phyloP scores from a whole-genome alignment of 2,329 filamentous ascomycete genomes.

The Macrophomina phaseolina region DNA sequence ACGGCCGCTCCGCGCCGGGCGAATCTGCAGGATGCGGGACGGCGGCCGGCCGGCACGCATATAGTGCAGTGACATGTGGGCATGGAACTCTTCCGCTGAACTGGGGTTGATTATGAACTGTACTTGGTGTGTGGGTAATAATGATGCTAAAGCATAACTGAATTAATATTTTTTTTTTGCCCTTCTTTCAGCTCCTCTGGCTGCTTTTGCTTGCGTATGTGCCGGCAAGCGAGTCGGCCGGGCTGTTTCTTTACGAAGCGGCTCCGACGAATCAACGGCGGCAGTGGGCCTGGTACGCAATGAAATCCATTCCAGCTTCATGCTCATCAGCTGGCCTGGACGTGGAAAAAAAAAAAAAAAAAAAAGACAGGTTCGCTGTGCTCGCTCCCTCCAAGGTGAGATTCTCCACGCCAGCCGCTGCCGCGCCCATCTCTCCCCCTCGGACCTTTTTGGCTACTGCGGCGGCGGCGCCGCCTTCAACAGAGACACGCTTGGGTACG shows the following conservation, averaged over 20 bases:
- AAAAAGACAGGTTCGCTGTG: neutral
- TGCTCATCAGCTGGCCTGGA: neutral
- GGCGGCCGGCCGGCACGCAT: slow-evolving; percentile 21
- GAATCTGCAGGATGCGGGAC: slow-evolving; percentile 24
- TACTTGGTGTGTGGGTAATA: neutral
- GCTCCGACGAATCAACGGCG: slow-evolving; percentile 21
- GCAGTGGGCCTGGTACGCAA: slow-evolving; percentile 13
- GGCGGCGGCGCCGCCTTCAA: slow-evolving; percentile 7
- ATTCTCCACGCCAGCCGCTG: slow-evolving; percentile 22
- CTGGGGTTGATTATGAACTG: neutral
- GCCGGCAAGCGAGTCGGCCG: neutral
- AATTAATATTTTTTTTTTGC: neutral
- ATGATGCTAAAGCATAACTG: slow-evolving; percentile 1
- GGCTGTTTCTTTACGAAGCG: neutral
- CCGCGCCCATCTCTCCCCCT: slow-evolving; percentile 18
- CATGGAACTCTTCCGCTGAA: neutral
- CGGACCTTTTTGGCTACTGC: neutral
- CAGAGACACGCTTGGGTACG: neutral
- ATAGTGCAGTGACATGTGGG: neutral
- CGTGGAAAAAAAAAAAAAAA: neutral
- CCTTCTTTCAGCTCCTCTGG: neutral
- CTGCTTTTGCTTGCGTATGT: neutral
- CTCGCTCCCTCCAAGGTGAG: slow-evolving; percentile 3
- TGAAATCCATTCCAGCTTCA: slow-evolving; percentile 14
- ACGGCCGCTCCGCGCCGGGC: slow-evolving; percentile 24